Percentiles rank a stretch among this genome's conserved stretches.
Evolutionary conservation across 768 basidiomycete genomes (phyloP).

Genomic region (Pleurotus cornucopiae): DNA sequence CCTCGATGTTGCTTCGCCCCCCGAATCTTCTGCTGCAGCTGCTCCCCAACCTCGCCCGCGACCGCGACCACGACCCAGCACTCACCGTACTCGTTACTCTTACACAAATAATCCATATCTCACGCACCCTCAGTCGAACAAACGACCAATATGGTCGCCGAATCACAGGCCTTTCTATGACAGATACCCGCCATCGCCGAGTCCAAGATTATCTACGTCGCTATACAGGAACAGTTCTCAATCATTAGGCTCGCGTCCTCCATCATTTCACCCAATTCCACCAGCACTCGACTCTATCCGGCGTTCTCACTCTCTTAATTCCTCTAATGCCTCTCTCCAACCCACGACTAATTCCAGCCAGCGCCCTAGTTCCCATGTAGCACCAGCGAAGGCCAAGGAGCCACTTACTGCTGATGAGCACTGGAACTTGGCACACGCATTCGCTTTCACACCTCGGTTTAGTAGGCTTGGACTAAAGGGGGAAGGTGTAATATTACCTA

Average conservation of each 20-base stretch:
- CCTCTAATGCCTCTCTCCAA: neutral
- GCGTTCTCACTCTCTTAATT: neutral
- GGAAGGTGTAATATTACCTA: neutral
- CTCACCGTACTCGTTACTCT: neutral
- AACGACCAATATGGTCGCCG: neutral
- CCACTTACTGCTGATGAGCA: neutral
- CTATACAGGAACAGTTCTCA: too few relatives aligned
- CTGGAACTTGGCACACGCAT: neutral
- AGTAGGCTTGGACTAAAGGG: neutral
- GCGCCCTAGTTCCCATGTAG: neutral
- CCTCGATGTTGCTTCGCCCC: too few relatives aligned
- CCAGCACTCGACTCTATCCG: neutral
- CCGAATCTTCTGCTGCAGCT: too few relatives aligned
- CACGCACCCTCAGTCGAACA: neutral
- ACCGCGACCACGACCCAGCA: neutral
- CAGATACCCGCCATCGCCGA: neutral
- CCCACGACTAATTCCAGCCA: neutral
- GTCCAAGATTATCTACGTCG: too few relatives aligned
- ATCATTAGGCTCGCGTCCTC: neutral
- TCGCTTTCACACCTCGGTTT: neutral
- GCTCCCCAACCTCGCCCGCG: too few relatives aligned
- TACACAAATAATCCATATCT: neutral
- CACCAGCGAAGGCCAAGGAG: neutral
- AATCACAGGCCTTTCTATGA: neutral
- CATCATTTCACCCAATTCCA: neutral